These are phyloP conservation scores for Sporothrix brasiliensis DNA, from an alignment of 2,329 filamentous ascomycete species.

Conservation along the genomic window DNA sequence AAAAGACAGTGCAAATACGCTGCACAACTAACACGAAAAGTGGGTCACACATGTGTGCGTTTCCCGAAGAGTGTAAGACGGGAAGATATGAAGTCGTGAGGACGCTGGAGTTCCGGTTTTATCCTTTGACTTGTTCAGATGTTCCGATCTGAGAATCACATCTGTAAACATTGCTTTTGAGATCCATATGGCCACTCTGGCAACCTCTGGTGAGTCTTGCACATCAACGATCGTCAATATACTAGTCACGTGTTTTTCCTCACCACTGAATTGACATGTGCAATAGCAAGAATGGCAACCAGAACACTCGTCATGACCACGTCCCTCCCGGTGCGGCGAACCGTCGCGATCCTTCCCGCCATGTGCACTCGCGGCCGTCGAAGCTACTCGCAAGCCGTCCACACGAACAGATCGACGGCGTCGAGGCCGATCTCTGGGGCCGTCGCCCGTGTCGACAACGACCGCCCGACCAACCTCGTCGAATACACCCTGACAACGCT, in stretches of 20 bases:
- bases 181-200: too few relatives aligned
- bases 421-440: not conserved
- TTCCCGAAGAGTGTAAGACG: conserved; percentile 3
- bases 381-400: not conserved
- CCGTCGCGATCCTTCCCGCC: not conserved
- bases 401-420: not conserved
- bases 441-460: not conserved
- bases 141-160: too few relatives aligned
- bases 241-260: not conserved
- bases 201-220: too few relatives aligned
- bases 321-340: not conserved
- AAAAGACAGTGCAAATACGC: not conserved
- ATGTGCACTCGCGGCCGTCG: not conserved
- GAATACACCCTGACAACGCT: conserved; percentile 59
- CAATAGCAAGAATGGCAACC: not conserved
- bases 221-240: too few relatives aligned
- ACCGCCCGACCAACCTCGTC: conserved; percentile 7
- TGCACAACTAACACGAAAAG: not conserved
- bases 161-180: too few relatives aligned
- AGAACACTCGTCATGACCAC: not conserved
- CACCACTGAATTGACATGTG: not conserved
- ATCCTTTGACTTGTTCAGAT: too few relatives aligned
- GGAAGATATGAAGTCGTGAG: not conserved
- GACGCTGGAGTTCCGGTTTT: not conserved
- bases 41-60: not conserved